Evolutionary conservation across 179 eudicot species (phyloP).

Genomic region (Patellifolia procumbens): DNA sequence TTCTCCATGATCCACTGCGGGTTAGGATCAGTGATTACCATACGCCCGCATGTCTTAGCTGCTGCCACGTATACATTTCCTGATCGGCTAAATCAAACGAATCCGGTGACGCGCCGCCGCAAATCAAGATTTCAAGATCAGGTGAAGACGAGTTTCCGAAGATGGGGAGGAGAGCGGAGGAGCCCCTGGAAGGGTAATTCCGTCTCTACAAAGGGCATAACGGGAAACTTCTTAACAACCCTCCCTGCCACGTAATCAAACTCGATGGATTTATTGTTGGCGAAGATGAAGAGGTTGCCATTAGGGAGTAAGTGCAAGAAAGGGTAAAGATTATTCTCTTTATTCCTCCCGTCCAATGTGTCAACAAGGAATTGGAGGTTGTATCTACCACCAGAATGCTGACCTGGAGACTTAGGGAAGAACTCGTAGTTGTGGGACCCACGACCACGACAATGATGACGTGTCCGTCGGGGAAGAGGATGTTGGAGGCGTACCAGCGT

Average conservation of each 20-base stretch:
- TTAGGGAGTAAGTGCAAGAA: slow-evolving; percentile 74
- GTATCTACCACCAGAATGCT: background rate
- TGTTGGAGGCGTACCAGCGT: too few species aligned
- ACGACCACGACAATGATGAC: slow-evolving; percentile 67
- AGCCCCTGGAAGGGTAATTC: slow-evolving; percentile 68
- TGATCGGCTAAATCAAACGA: slow-evolving; percentile 38
- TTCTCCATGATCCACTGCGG: slow-evolving; percentile 69
- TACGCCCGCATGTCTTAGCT: slow-evolving; percentile 54
- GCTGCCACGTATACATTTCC: slow-evolving; percentile 40
- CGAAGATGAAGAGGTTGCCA: slow-evolving; percentile 66
- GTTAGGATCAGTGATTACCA: slow-evolving; percentile 45
- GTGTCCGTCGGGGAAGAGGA: slow-evolving; percentile 62
- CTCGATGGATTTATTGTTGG: slow-evolving; percentile 56
- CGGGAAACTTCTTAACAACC: slow-evolving; percentile 49
- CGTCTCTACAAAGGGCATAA: slow-evolving; percentile 51
- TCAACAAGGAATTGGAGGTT: slow-evolving; percentile 46
- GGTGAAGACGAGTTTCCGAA: slow-evolving; percentile 13
- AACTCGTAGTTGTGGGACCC: slow-evolving; percentile 68
- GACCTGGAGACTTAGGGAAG: slow-evolving; percentile 39
- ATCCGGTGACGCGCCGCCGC: slow-evolving; percentile 65
- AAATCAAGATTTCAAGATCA: slow-evolving; percentile 60
- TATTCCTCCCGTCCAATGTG: slow-evolving; percentile 49
- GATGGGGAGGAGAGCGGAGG: slow-evolving; percentile 68
- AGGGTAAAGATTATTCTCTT: slow-evolving; percentile 86
- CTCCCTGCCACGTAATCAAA: slow-evolving; percentile 38